Percentiles rank a stretch among this genome's conserved stretches.
Evolutionary conservation across 2,329 filamentous ascomycete species (phyloP).

Genomic region (Magnaporthiopsis rhizophila): DNA sequence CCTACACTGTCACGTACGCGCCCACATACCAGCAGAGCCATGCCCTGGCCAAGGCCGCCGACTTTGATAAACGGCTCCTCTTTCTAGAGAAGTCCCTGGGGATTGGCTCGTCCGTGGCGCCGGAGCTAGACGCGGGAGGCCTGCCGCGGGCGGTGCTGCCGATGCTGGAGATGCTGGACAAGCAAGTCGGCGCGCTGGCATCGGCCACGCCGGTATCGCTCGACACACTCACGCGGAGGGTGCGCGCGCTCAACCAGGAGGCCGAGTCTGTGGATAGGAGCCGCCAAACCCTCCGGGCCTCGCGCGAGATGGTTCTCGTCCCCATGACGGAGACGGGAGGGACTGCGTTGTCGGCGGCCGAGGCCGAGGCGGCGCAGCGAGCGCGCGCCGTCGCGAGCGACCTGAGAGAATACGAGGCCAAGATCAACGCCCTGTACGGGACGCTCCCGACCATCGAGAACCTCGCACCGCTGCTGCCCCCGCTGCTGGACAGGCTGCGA

Average conservation of each 20-base stretch:
- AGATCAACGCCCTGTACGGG: conserved; percentile 87
- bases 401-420: conserved; percentile 62
- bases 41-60: conserved; percentile 70
- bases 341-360: conserved; percentile 28
- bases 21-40: conserved; percentile 60
- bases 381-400: conserved; percentile 29
- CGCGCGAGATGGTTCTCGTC: conserved; percentile 33
- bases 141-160: conserved; percentile 66
- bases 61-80: conserved; percentile 77
- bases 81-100: conserved; percentile 76
- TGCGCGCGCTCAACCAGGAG: conserved; percentile 63
- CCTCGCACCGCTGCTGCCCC: conserved; percentile 74
- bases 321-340: neutral
- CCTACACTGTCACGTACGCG: conserved; percentile 58
- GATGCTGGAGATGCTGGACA: conserved; percentile 71
- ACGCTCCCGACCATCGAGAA: conserved; percentile 83
- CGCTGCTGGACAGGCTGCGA: conserved; percentile 75
- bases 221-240: conserved; percentile 61
- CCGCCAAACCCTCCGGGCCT: conserved; percentile 51
- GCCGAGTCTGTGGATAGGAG: conserved; percentile 64
- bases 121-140: conserved; percentile 50
- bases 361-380: conserved; percentile 13
- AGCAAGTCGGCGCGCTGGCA: conserved; percentile 68
- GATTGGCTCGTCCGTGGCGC: conserved; percentile 60
- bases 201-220: conserved; percentile 65